phyloP scores from a whole-genome alignment of 1,284 basidiomycete species.

The Boletus albobrunnescens region DNA sequence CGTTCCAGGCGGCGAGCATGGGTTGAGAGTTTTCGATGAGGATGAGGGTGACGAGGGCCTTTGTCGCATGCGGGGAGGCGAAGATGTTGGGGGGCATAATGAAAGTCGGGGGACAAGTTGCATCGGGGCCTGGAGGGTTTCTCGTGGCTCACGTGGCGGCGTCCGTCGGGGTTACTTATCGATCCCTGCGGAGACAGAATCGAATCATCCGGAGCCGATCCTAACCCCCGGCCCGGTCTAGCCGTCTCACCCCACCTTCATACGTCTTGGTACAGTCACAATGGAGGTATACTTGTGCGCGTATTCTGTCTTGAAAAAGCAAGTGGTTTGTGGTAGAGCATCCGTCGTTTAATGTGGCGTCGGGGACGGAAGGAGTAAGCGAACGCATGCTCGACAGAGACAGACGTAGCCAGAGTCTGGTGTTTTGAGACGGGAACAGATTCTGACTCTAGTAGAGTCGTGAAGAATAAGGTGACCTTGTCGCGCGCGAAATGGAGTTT shows the following conservation, averaged over 20 bases:
- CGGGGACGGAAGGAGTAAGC: too few relatives aligned
- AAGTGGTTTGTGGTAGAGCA: too few relatives aligned
- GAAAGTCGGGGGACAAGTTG: slow-evolving; percentile 4
- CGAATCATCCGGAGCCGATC: background rate
- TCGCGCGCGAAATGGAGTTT: too few relatives aligned
- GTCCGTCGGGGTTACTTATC: slow-evolving; percentile 19
- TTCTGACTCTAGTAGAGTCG: too few relatives aligned
- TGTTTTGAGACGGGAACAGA: too few relatives aligned
- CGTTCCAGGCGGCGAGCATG: slow-evolving; percentile 50
- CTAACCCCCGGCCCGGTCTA: slow-evolving; percentile 3
- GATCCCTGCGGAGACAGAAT: slow-evolving; percentile 15
- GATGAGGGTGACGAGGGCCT: slow-evolving; percentile 48
- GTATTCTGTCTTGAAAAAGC: too few relatives aligned
- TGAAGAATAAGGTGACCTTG: too few relatives aligned
- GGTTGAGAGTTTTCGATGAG: slow-evolving; percentile 59
- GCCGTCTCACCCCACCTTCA: slow-evolving; percentile 6
- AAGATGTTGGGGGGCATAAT: slow-evolving; percentile 31
- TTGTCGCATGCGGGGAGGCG: slow-evolving; percentile 36
- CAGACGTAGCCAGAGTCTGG: too few relatives aligned
- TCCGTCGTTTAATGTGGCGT: too few relatives aligned
- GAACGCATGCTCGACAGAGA: too few relatives aligned
- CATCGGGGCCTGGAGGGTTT: slow-evolving; percentile 2
- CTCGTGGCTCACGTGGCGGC: slow-evolving; percentile 21
- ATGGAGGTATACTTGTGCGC: too few relatives aligned
- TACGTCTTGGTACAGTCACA: too few relatives aligned